These are phyloP conservation scores for Acorus gramineus DNA, from an alignment of 106 monocot genomes.

Conservation along the genomic window DNA sequence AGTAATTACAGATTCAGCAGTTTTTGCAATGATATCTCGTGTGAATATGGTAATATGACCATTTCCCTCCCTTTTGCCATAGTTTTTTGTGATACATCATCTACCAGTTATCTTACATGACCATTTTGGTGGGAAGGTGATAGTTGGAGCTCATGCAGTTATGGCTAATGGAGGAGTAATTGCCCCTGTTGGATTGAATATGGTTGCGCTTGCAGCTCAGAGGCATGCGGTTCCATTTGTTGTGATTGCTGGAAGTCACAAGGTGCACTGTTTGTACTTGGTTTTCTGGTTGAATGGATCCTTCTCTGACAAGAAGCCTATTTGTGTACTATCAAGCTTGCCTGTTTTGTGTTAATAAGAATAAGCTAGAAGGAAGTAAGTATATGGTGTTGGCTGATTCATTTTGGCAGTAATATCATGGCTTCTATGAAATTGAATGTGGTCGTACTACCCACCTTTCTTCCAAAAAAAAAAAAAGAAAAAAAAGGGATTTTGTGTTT, in stretches of 20 bases:
- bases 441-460: too few relatives aligned
- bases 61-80: neutral
- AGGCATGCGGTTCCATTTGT: conserved; percentile 99
- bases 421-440: too few relatives aligned
- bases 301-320: too few relatives aligned
- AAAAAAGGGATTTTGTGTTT: too few relatives aligned
- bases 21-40: conserved; percentile 98
- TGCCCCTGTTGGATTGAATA: conserved; percentile 89
- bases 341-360: too few relatives aligned
- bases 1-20: conserved; percentile 94
- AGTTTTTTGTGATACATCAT: neutral
- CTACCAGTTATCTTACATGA: conserved; percentile 9
- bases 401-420: too few relatives aligned
- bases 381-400: too few relatives aligned
- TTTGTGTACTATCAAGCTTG: too few relatives aligned
- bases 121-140: conserved; percentile 43
- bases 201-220: conserved; percentile 95
- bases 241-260: conserved; percentile 95
- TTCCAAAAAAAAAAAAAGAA: too few relatives aligned
- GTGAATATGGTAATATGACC: conserved; percentile 75
- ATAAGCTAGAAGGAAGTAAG: too few relatives aligned
- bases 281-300: too few relatives aligned
- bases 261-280: conserved; percentile 30
- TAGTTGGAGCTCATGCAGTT: conserved; percentile 98
- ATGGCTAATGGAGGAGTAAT: conserved; percentile 98